phyloP scores from a whole-genome alignment of 2,329 filamentous ascomycete genomes.

The Trichoderma breve region DNA sequence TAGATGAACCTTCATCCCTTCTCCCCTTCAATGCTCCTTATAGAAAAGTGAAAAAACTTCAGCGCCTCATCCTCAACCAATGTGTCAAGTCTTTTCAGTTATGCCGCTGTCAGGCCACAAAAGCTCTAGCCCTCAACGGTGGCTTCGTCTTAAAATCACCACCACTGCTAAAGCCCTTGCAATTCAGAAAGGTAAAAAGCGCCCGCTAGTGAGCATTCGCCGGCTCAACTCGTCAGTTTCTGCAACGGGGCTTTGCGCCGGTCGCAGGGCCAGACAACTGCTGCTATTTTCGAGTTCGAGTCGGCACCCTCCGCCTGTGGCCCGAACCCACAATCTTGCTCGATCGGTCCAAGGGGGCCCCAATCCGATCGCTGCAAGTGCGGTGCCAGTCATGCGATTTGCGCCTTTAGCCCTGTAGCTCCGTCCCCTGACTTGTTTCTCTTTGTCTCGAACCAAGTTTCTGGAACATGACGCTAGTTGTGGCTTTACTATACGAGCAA shows the following conservation, averaged over 20 bases:
- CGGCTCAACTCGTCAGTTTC: not conserved
- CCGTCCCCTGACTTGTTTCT: constrained; percentile 5
- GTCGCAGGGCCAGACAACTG: not conserved
- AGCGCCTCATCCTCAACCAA: not conserved
- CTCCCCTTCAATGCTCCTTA: not conserved
- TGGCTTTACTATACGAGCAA: not conserved
- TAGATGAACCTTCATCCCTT: not conserved
- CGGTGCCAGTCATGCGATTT: constrained; percentile 11
- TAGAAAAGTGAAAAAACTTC: not conserved
- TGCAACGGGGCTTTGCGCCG: not conserved
- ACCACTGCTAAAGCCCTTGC: not conserved
- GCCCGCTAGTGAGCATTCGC: not conserved
- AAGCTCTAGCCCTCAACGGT: not conserved
- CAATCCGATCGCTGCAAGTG: constrained; percentile 10
- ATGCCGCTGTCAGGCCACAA: constrained; percentile 11
- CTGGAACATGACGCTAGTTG: constrained; percentile 7
- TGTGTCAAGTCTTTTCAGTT: not conserved
- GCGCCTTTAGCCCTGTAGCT: constrained; percentile 1
- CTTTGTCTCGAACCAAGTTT: constrained; percentile 9
- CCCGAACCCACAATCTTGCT: not conserved
- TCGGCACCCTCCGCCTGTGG: not conserved
- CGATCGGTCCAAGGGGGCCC: constrained; percentile 12
- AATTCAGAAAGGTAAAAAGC: not conserved
- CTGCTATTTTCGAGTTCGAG: not conserved
- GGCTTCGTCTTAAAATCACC: not conserved